Conservation (phyloP, 768 basidiomycete genomes). For the Pholiota conissans region DNA sequence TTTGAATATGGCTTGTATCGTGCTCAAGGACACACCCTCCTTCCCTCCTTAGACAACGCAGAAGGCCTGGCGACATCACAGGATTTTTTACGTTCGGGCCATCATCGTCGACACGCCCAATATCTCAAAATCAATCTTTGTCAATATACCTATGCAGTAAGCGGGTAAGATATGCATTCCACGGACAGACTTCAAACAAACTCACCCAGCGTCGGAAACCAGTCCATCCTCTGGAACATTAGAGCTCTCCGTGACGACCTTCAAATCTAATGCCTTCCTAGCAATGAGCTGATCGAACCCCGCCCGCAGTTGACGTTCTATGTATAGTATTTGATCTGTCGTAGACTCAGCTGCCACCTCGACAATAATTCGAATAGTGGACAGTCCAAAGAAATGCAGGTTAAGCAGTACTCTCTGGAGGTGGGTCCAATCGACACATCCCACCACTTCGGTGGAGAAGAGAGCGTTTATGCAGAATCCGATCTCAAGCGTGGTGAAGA, state of each 20-base stretch:
- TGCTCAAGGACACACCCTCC: too few species aligned
- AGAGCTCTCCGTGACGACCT: background rate
- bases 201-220: background rate
- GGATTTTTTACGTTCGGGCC: too few species aligned
- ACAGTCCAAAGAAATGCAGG: slow-evolving; percentile 25
- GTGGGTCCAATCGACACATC: slow-evolving; percentile 16
- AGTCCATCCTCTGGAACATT: background rate
- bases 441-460: background rate
- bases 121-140: too few species aligned
- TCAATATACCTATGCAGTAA: too few species aligned
- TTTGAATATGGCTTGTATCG: too few species aligned
- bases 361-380: slow-evolving; percentile 7
- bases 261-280: background rate
- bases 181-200: background rate
- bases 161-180: too few species aligned
- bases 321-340: background rate
- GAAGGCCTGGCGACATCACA: too few species aligned
- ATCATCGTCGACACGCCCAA: too few species aligned
- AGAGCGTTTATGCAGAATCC: slow-evolving; percentile 4
- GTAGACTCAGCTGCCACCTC: background rate
- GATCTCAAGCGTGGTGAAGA: slow-evolving; percentile 20
- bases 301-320: background rate
- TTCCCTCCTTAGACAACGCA: too few species aligned
- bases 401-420: slow-evolving; percentile 21
- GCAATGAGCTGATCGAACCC: background rate